phyloP scores from a whole-genome alignment of 768 basidiomycete genomes.

The Strobilomyces dryophilus region DNA sequence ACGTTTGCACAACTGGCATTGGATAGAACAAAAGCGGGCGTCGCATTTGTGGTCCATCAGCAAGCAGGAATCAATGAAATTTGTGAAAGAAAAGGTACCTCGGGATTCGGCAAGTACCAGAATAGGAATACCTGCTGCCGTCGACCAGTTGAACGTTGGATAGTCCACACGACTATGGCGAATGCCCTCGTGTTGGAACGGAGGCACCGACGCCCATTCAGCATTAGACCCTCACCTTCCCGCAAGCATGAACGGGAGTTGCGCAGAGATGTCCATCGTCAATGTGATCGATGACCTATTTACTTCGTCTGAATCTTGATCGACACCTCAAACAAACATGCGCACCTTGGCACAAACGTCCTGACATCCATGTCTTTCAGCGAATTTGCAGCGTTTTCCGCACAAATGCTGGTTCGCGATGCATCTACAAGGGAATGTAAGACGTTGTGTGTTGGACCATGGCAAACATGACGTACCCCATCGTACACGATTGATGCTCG shows the following conservation, averaged over 20 bases:
- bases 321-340: not conserved
- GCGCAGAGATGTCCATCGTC: conserved; percentile 53
- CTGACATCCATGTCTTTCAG: conserved; percentile 48
- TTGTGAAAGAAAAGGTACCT: conserved; percentile 27
- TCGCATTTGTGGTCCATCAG: conserved; percentile 44
- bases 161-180: conserved; percentile 40
- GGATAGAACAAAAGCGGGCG: conserved; percentile 47
- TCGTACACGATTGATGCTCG: conserved; percentile 37
- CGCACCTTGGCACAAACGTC: conserved; percentile 49
- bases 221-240: conserved; percentile 34
- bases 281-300: conserved; percentile 43
- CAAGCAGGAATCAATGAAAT: not conserved
- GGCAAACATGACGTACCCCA: too few relatives aligned
- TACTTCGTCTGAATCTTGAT: not conserved
- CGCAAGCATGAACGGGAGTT: conserved; percentile 51
- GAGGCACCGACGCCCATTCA: not conserved
- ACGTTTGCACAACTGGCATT: conserved; percentile 53
- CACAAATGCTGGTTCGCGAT: conserved; percentile 50
- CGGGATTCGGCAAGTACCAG: conserved; percentile 38
- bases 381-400: conserved; percentile 45
- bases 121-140: conserved; percentile 38
- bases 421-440: conserved; percentile 38
- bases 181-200: not conserved
- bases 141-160: conserved; percentile 26
- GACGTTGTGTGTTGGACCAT: too few relatives aligned